A percentile compares a stretch with the other conserved stretches of the same genome.
Evolutionary conservation across 2,329 filamentous ascomycete genomes (phyloP).

Genomic region (Nothopassalora personata): DNA sequence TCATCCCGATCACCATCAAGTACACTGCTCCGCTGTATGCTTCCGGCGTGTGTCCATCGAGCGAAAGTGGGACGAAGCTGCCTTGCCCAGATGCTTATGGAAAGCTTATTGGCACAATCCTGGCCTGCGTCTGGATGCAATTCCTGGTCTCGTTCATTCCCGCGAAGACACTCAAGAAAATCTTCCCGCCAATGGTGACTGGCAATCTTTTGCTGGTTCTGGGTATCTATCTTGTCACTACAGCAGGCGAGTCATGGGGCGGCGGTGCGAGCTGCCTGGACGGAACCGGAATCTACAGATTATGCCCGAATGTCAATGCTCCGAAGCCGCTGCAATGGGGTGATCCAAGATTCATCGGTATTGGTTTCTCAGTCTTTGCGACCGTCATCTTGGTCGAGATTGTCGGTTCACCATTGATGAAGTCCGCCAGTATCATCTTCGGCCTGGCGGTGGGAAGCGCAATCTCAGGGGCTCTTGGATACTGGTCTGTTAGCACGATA

Average conservation of each 20-base stretch:
- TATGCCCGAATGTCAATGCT: slow-evolving; percentile 16
- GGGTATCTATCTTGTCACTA: slow-evolving; percentile 18
- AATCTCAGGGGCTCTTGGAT: slow-evolving; percentile 18
- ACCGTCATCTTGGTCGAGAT: slow-evolving; percentile 21
- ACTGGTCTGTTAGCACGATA: slow-evolving; percentile 16
- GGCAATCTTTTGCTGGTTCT: slow-evolving; percentile 14
- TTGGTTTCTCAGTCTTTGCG: slow-evolving; percentile 19
- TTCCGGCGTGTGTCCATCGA: slow-evolving; percentile 8
- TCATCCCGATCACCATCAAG: slow-evolving; percentile 19
- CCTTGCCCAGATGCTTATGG: slow-evolving; percentile 19
- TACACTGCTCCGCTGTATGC: slow-evolving; percentile 13
- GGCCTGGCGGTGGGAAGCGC: slow-evolving; percentile 18
- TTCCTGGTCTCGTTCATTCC: slow-evolving; percentile 16
- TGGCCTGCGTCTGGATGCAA: slow-evolving; percentile 19
- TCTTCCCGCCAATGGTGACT: slow-evolving; percentile 17
- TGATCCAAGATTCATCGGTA: slow-evolving; percentile 17
- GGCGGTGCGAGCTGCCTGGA: slow-evolving; percentile 17
- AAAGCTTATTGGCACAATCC: slow-evolving; percentile 12
- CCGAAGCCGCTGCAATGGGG: slow-evolving; percentile 18
- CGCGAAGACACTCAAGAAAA: slow-evolving; percentile 12
- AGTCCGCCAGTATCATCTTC: slow-evolving; percentile 18
- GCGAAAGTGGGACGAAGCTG: slow-evolving; percentile 10
- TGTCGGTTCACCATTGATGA: slow-evolving; percentile 17
- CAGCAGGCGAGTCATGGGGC: slow-evolving; percentile 17
- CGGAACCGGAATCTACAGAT: slow-evolving; percentile 11